phyloP scores from a whole-genome alignment of 2,329 filamentous ascomycete genomes.

The Corynespora cassiicola region DNA sequence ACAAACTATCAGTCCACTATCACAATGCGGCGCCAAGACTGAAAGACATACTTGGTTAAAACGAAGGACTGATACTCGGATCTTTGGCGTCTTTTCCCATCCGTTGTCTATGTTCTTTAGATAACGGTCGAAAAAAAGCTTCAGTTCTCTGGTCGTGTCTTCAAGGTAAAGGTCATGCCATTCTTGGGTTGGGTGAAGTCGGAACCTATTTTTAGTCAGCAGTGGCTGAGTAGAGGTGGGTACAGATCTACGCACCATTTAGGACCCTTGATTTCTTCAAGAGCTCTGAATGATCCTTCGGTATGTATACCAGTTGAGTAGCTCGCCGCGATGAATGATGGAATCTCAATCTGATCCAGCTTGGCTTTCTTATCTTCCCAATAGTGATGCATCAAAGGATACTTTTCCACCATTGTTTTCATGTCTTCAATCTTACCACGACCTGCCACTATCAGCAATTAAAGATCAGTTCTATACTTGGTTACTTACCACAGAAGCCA shows the following conservation, averaged over 20 bases:
- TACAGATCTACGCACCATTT: too few species aligned
- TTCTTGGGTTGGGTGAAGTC: slow-evolving; percentile 19
- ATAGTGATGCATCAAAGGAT: slow-evolving; percentile 15
- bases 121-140: slow-evolving; percentile 55
- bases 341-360: slow-evolving; percentile 20
- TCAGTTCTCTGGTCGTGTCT: slow-evolving; percentile 16
- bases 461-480: too few species aligned
- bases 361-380: slow-evolving; percentile 18
- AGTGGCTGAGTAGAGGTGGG: too few species aligned
- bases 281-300: slow-evolving; percentile 22
- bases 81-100: slow-evolving; percentile 56
- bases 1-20: slow-evolving; percentile 21
- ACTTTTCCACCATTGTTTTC: slow-evolving; percentile 18
- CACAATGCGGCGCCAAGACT: slow-evolving; percentile 12
- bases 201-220: slow-evolving; percentile 28
- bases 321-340: slow-evolving; percentile 17
- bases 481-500: too few species aligned
- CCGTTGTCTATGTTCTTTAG: slow-evolving; percentile 53
- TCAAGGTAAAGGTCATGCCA: slow-evolving; percentile 23
- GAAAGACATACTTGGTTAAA: slow-evolving; percentile 4
- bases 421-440: slow-evolving; percentile 21
- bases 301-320: slow-evolving; percentile 21
- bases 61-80: slow-evolving; percentile 48
- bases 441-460: too few species aligned
- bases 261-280: slow-evolving; percentile 11